These are phyloP conservation scores for Allomyces javanicus DNA, from an alignment of 192 early-diverging fungal species.

Conservation along the genomic window DNA sequence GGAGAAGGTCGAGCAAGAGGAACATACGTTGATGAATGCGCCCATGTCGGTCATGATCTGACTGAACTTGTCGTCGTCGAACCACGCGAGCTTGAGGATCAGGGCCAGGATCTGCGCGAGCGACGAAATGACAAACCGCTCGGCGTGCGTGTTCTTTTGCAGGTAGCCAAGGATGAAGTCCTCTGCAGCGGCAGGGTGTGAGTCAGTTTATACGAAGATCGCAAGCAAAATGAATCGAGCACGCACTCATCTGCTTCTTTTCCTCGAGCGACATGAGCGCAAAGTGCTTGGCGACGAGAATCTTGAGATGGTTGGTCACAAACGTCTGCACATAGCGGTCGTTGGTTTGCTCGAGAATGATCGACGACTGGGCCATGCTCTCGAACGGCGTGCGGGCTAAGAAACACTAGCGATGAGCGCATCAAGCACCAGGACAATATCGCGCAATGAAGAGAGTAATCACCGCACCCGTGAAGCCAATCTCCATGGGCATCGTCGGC, in stretches of 20 bases:
- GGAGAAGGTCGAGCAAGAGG: too few species aligned
- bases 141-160: constrained; percentile 1
- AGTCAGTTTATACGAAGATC: neutral
- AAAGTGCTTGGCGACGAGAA: constrained; percentile 37
- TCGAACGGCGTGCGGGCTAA: neutral
- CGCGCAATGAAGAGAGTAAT: too few species aligned
- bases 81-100: constrained; percentile 51
- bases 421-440: neutral
- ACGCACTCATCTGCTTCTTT: constrained; percentile 26
- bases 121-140: constrained; percentile 31
- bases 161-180: neutral
- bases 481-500: neutral
- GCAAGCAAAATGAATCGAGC: neutral
- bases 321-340: constrained; percentile 13
- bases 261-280: constrained; percentile 24
- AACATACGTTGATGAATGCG: constrained; percentile 34
- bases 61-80: constrained; percentile 46
- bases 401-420: neutral
- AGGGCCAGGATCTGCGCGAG: constrained; percentile 38
- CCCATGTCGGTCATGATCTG: constrained; percentile 26
- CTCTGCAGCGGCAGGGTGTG: neutral
- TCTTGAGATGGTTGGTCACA: constrained; percentile 31
- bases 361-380: neutral
- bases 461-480: too few species aligned
- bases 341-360: neutral